Evolutionary conservation across 495 filamentous ascomycete genomes (phyloP).

Genomic region (Pseudevernia furfuracea): DNA sequence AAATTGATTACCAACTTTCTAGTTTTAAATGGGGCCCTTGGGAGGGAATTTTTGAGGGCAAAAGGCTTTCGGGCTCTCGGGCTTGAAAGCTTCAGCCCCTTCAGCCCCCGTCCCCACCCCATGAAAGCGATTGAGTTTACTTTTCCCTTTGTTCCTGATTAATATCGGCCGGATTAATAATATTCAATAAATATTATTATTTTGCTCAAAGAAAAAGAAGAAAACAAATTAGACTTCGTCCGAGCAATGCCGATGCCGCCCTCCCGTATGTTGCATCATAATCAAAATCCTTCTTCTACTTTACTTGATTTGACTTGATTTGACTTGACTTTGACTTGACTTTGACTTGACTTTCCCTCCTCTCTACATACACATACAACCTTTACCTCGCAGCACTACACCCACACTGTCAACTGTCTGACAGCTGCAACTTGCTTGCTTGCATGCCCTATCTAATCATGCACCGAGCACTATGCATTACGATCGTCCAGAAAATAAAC

Average conservation of each 20-base stretch:
- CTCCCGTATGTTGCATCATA: conserved; percentile 14
- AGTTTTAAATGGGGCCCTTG: too few species aligned
- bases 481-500: not conserved
- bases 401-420: too few species aligned
- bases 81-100: not conserved
- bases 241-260: conserved; percentile 15
- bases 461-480: not conserved
- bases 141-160: conserved; percentile 15
- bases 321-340: too few species aligned
- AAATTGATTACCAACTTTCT: not conserved
- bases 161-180: too few species aligned
- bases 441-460: not conserved
- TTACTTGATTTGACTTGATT: too few species aligned
- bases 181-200: too few species aligned
- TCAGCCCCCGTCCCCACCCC: not conserved
- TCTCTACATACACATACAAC: too few species aligned
- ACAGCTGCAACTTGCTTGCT: conserved; percentile 1
- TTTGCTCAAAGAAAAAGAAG: not conserved
- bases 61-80: too few species aligned
- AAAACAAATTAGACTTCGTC: conserved; percentile 1
- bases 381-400: too few species aligned
- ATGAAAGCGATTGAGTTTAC: conserved; percentile 4
- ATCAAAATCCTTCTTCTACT: not conserved
- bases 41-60: too few species aligned
- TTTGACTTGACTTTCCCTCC: too few species aligned